Evolutionary conservation across 2,329 filamentous ascomycete species (phyloP).

Genomic region (Juglanconis juglandina): DNA sequence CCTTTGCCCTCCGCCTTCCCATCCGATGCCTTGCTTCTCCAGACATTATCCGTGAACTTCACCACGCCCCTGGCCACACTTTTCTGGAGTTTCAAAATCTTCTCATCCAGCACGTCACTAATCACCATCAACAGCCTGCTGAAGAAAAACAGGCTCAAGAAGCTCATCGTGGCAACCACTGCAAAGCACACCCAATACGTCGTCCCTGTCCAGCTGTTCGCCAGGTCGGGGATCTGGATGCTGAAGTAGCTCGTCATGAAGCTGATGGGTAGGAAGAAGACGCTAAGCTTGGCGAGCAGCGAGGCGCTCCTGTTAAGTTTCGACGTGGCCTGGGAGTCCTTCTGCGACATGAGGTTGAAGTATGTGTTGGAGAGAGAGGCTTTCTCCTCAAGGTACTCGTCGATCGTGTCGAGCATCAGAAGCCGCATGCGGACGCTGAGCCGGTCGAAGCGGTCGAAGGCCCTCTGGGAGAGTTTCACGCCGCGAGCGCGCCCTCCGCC

Average conservation of each 20-base stretch:
- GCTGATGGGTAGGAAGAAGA: constrained; percentile 71
- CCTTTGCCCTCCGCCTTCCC: not conserved
- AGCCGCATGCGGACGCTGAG: constrained; percentile 57
- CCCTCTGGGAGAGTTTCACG: constrained; percentile 39
- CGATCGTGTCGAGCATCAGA: constrained; percentile 59
- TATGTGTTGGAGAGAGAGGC: constrained; percentile 68
- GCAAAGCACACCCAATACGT: constrained; percentile 69
- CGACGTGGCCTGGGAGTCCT: constrained; percentile 69
- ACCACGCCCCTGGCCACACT: constrained; percentile 5
- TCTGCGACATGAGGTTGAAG: constrained; percentile 74
- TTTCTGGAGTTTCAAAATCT: constrained; percentile 7
- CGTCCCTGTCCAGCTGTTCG: constrained; percentile 53
- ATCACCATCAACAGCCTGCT: constrained; percentile 42
- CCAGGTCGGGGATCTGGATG: constrained; percentile 57
- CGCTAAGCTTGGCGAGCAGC: constrained; percentile 69
- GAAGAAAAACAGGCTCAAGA: constrained; percentile 55
- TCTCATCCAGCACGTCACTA: constrained; percentile 42
- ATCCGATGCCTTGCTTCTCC: not conserved
- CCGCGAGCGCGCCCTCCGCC: constrained; percentile 9
- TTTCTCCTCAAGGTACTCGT: constrained; percentile 66
- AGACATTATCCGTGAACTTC: not conserved
- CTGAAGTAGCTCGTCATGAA: constrained; percentile 75
- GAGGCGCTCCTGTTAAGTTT: constrained; percentile 69
- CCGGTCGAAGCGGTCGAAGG: constrained; percentile 55
- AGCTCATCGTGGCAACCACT: constrained; percentile 57